Evolutionary conservation across 768 basidiomycete genomes (phyloP).

Genomic region (Termitomyces sp.): DNA sequence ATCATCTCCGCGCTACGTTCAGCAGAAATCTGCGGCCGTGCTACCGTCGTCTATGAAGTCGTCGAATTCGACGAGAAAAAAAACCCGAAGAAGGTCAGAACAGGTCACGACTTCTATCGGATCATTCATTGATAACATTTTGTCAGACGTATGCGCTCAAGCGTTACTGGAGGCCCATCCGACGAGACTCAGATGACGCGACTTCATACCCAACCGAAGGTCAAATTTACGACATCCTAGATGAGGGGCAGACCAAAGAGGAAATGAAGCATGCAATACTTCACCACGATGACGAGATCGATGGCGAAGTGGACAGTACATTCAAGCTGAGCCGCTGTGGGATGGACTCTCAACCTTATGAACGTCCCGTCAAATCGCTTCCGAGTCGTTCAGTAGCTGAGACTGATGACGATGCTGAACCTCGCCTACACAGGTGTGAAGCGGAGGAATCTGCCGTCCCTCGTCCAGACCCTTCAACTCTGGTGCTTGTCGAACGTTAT

Average conservation of each 20-base stretch:
- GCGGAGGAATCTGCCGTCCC: background rate
- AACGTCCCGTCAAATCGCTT: background rate
- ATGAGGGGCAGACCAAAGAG: background rate
- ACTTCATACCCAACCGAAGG: background rate
- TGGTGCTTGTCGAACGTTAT: background rate
- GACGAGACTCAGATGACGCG: background rate
- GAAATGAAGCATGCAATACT: background rate
- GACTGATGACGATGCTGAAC: background rate
- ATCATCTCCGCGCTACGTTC: background rate
- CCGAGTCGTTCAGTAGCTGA: background rate
- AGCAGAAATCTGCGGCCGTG: background rate
- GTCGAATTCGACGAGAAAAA: background rate
- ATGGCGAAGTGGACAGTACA: background rate
- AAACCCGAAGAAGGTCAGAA: background rate
- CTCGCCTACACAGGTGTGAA: background rate
- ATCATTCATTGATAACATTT: background rate
- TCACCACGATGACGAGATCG: background rate
- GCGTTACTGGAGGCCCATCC: background rate
- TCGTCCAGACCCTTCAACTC: no score
- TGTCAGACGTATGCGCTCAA: background rate
- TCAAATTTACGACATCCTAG: background rate
- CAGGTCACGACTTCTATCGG: background rate
- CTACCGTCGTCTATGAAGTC: background rate
- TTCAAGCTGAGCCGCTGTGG: background rate
- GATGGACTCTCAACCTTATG: background rate